Evolutionary conservation across 345 rosid species (phyloP).

Genomic region (Trapa incisa): DNA sequence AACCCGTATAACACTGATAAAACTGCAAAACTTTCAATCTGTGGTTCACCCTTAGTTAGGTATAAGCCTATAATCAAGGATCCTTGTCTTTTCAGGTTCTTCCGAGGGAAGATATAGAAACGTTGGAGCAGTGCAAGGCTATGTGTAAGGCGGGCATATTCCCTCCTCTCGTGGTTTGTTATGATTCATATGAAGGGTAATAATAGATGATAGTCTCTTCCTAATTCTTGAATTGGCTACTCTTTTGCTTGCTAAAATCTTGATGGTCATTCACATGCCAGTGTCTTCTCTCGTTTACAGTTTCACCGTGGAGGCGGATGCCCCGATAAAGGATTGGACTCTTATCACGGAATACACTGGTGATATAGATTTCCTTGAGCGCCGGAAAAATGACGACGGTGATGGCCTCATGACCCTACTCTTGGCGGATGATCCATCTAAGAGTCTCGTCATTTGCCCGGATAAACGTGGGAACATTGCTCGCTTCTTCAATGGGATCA

Average conservation of each 20-base stretch:
- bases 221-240: neutral
- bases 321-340: constrained; percentile 73
- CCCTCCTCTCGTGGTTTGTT: constrained; percentile 74
- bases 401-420: constrained; percentile 94
- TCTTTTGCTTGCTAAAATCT: neutral
- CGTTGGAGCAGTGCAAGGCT: constrained; percentile 51
- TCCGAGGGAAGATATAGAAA: constrained; percentile 67
- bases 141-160: constrained; percentile 72
- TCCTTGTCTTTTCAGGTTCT: constrained; percentile 34
- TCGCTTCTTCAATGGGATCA: constrained; percentile 82
- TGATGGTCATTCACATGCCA: neutral
- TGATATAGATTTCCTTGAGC: constrained; percentile 73
- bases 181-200: constrained; percentile 87
- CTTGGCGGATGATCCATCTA: constrained; percentile 45
- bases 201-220: neutral
- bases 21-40: neutral
- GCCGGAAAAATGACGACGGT: constrained; percentile 70
- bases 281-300: constrained; percentile 27
- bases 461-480: constrained; percentile 84
- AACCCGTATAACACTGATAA: neutral
- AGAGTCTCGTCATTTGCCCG: constrained; percentile 75
- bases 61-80: neutral
- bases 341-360: constrained; percentile 76
- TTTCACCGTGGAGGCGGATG: constrained; percentile 78
- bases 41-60: neutral